phyloP scores from a whole-genome alignment of 176 grass and related monocot species.

The Thinopyrum elongatum region DNA sequence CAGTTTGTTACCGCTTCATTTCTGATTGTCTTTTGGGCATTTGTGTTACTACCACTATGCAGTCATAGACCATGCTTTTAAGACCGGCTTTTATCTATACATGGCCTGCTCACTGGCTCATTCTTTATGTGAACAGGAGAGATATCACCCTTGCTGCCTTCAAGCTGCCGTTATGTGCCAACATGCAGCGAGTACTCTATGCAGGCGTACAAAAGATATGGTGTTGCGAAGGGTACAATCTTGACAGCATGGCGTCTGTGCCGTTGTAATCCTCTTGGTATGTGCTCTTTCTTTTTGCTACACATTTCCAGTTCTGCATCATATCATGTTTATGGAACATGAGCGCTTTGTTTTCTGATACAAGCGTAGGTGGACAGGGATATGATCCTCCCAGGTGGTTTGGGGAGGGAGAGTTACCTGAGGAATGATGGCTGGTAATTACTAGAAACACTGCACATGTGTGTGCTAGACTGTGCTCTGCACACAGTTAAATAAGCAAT shows the following conservation, averaged over 20 bases:
- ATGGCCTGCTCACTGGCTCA: constrained; percentile 15
- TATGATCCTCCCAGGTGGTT: constrained; percentile 95
- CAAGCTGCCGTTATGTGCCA: constrained; percentile 78
- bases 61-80: background rate
- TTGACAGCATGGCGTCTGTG: constrained; percentile 78
- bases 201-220: constrained; percentile 78
- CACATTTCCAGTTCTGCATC: background rate
- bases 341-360: background rate
- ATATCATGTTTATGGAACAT: constrained; percentile 1
- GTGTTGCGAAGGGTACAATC: constrained; percentile 62
- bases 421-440: constrained; percentile 35
- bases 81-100: constrained; percentile 16
- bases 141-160: constrained; percentile 79
- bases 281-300: background rate
- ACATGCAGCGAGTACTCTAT: constrained; percentile 90
- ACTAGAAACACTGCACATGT: background rate
- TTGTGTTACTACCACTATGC: background rate
- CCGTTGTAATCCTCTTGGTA: constrained; percentile 84
- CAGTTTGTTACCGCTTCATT: background rate
- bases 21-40: background rate
- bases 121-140: constrained; percentile 57
- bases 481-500: constrained; percentile 1
- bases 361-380: constrained; percentile 58
- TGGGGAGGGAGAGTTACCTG: constrained; percentile 54
- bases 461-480: background rate